phyloP scores from a whole-genome alignment of 2,329 filamentous ascomycete genomes.

The Dactylellina haptotyla region DNA sequence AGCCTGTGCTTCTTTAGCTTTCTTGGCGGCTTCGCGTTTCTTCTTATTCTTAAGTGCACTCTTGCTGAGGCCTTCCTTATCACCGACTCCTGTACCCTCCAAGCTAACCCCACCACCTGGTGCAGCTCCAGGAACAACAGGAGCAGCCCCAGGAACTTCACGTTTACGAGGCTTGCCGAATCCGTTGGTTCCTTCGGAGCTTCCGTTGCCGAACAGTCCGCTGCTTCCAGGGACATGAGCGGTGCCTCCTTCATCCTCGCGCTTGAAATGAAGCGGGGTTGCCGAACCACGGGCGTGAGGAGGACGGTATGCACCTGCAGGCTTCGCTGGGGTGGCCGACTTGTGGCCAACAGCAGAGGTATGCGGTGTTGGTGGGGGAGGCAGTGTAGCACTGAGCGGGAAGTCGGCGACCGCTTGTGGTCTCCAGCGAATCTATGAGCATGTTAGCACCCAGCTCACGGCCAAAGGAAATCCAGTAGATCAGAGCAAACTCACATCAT shows the following conservation, averaged over 20 bases:
- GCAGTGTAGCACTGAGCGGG: conserved; percentile 75
- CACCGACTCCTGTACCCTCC: conserved; percentile 70
- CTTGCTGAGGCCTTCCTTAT: conserved; percentile 79
- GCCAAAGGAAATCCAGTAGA: conserved; percentile 56
- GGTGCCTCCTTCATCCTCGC: conserved; percentile 93
- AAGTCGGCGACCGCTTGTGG: conserved; percentile 74
- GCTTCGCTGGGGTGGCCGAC: conserved; percentile 89
- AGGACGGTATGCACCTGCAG: conserved; percentile 94
- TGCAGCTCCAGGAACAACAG: conserved; percentile 74
- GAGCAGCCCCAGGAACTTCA: conserved; percentile 86
- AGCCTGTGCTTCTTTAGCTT: conserved; percentile 79
- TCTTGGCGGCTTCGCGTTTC: conserved; percentile 90
- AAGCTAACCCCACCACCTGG: conserved; percentile 74
- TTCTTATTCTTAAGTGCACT: conserved; percentile 96
- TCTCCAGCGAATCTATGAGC: conserved; percentile 73
- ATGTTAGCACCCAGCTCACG: conserved; percentile 5
- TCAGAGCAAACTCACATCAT: conserved; percentile 69
- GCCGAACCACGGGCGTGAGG: conserved; percentile 88
- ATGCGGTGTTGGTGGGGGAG: conserved; percentile 79
- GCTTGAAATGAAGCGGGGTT: conserved; percentile 94
- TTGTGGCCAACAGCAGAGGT: conserved; percentile 82
- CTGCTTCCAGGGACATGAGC: conserved; percentile 71
- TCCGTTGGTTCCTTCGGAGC: conserved; percentile 70
- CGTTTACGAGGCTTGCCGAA: conserved; percentile 71
- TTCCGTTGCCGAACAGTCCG: conserved; percentile 69